Base-by-base conservation (phyloP, 2,329 filamentous ascomycete genomes). In the Camptophora hylomeconis region DNA sequence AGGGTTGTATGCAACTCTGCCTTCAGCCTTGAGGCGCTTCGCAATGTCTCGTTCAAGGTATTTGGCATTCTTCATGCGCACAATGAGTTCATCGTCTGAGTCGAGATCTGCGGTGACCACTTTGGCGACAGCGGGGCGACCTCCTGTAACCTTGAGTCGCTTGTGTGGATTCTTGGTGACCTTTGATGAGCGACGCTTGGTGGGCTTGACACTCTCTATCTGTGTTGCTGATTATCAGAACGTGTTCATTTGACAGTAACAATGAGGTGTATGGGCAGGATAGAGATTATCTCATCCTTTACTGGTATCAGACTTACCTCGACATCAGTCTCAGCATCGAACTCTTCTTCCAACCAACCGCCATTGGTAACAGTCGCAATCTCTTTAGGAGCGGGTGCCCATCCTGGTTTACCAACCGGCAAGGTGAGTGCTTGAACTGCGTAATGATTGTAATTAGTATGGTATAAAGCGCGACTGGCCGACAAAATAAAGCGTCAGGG, bases 91-190 rank as follows among this genome's bases (percentile, higher is more conserved):
- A 35, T 67, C 63, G 19, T 64, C 60, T 0, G 54, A 56, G 39
- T 65, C 59, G 23, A 64, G 51, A 21, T 63, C 51, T 13, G 49
- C 48, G 6, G 46, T 47, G 13, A 65, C 53, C 20, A 48, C 54
- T 44, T 58, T 65, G 11, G 57, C 46, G 14, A 56, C 47, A 4
- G 57, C 53, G 13, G 60, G 47, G 11, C 49, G 49, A 9, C 53
- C 53, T 7, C 56, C 53, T n/a, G 45, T 43, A 15, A 61, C 61
- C 8, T 47, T 59, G 32, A 52, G 65, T 16, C 69, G 66, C 52
- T 69, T 63, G 60, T 31, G 25, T 14, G 18, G 22, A 25, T 26
- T 24, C 10, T 7, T 35, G 17, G 16, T 36, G 11, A 28, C 21
- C 13, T 35, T 33, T 26, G 30, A 20, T 26, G 27, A 30, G 34